Evolutionary conservation across 148 eudicot species (phyloP).

Genomic region (Amaranthus palmeri): DNA sequence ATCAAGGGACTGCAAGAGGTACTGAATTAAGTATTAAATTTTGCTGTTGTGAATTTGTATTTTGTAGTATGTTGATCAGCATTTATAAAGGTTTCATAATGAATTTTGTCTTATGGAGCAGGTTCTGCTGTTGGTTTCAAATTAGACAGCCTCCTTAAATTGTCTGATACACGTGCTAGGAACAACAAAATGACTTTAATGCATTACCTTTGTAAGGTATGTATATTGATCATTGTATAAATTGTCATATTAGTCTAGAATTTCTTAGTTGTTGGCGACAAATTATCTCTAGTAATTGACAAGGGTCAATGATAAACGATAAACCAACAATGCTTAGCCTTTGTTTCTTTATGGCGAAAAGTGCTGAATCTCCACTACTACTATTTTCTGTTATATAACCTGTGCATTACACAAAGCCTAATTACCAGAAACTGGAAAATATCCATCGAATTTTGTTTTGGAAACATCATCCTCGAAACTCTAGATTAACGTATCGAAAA

Average conservation of each 20-base stretch:
- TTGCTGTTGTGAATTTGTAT: neutral
- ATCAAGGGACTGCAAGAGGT: slow-evolving; percentile 99
- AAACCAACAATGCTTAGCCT: neutral
- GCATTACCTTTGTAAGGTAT: slow-evolving; percentile 98
- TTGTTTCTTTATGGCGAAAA: neutral
- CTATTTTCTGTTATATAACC: neutral
- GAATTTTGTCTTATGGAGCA: slow-evolving; percentile 26
- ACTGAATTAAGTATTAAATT: slow-evolving; percentile 9
- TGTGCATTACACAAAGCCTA: neutral
- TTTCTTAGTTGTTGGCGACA: neutral
- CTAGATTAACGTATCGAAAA: no score
- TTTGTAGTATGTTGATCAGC: slow-evolving; percentile 8
- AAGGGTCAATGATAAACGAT: neutral
- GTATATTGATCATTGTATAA: neutral
- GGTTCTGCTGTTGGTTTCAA: slow-evolving; percentile 98
- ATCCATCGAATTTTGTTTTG: no score
- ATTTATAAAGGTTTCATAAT: neutral
- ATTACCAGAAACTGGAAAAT: no score
- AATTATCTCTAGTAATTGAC: neutral
- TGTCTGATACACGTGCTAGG: slow-evolving; percentile 96
- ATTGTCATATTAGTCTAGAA: neutral
- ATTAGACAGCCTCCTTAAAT: slow-evolving; percentile 92
- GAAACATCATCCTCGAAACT: no score
- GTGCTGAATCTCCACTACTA: neutral
- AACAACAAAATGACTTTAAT: slow-evolving; percentile 96